Base-by-base conservation (phyloP, 306 rosid genomes). In the Rosa chinensis region DNA sequence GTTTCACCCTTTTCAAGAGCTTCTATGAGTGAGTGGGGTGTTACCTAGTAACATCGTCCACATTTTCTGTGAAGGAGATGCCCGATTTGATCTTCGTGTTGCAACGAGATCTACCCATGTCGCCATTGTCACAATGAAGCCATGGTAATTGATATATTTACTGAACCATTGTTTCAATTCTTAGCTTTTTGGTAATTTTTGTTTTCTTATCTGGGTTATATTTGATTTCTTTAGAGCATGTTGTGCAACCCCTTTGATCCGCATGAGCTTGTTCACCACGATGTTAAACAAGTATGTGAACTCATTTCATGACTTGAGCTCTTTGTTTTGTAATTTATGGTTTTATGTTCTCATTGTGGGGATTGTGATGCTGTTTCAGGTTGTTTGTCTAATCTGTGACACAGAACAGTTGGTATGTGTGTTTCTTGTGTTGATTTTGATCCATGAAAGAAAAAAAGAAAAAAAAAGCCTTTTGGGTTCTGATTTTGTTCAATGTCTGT, bases 101-200 rank as follows among this genome's bases (percentile, higher is more conserved):
- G 99, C 88, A 90, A 90, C 80, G 98, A 96, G 88, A 88, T 96
- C 78, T 91, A 93, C 69, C 68, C 85, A 1, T 96, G 98, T 61
- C 98, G 97, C 62, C 99, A 96, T 87, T 96, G 99, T 84, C 99
- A 96, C 73, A 93, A 90, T 72, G 97, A 96, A 63, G 89, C 28
- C 28, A 84, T 89, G 90, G 99, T 96, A 77, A 64, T 43, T 49
- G 2, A 48, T 59, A 43, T 63, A 35, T 78, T 73, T 67, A 47
- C 35, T 70, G 14, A 10, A 32, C 10, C 42, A 16, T 6, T 28
- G 40, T 76, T 76, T 47, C 62, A 35, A 47, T 10, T 28, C 2
- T 5, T 76, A 13, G 40, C 37, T 28, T 28, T 32, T 45, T 75
- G 71, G 59, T 23, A 23, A 1, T 32, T 53, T 20, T 32, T 74